Conservation (phyloP, 495 filamentous ascomycete genomes). For the Aspergillus incahuasiensis region DNA sequence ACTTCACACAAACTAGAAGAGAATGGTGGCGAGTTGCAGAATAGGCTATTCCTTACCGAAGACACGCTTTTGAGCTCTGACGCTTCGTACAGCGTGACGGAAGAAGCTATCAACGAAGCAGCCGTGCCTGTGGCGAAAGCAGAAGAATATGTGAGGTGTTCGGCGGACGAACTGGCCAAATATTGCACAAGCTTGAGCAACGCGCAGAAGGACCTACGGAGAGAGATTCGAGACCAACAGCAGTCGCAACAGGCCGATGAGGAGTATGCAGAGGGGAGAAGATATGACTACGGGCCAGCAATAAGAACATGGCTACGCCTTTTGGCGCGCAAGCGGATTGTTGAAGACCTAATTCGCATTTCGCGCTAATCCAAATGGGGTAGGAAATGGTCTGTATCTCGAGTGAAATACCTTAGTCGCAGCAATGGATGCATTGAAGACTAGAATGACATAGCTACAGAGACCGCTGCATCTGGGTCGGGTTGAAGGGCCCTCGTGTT, state of each 20-base stretch:
- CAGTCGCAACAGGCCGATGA: slow-evolving; percentile 39
- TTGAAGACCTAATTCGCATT: slow-evolving; percentile 22
- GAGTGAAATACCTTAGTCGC: too few relatives aligned
- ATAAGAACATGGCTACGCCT: slow-evolving; percentile 42
- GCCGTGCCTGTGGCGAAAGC: slow-evolving; percentile 14
- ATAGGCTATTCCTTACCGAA: slow-evolving; percentile 5
- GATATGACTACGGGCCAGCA: slow-evolving; percentile 46
- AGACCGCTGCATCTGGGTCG: neutral
- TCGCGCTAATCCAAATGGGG: too few relatives aligned
- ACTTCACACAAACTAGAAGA: neutral
- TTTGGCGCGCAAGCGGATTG: slow-evolving; percentile 37
- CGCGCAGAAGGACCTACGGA: slow-evolving; percentile 32
- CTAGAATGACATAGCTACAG: neutral
- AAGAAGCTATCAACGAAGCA: slow-evolving; percentile 29
- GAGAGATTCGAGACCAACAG: slow-evolving; percentile 40
- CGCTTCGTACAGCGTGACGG: slow-evolving; percentile 29
- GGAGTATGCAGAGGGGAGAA: slow-evolving; percentile 39
- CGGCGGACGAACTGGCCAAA: slow-evolving; percentile 23
- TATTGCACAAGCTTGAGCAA: slow-evolving; percentile 27
- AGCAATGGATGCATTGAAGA: too few relatives aligned
- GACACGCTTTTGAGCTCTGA: slow-evolving; percentile 32
- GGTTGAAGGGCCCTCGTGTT: slow-evolving; percentile 22
- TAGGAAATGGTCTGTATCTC: neutral
- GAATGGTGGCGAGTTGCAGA: neutral
- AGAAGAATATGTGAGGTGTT: slow-evolving; percentile 18